Evolutionary conservation across 768 basidiomycete species (phyloP).

Genomic region (Boletus tomentosulus): DNA sequence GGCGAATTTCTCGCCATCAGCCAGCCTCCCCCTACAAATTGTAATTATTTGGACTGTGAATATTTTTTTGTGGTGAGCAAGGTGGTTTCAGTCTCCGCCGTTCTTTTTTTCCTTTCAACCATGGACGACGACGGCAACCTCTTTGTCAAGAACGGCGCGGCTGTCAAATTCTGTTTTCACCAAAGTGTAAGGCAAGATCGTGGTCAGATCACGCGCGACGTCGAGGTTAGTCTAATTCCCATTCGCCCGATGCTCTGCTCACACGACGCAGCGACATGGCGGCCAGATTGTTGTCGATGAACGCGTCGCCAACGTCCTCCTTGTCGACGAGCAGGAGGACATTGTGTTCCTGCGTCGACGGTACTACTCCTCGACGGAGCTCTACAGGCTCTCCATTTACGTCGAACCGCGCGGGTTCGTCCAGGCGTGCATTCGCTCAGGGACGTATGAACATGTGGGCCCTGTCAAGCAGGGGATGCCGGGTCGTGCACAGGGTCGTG

Average conservation of each 20-base stretch:
- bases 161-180: conserved; percentile 15
- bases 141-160: conserved; percentile 20
- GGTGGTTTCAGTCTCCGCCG: no score
- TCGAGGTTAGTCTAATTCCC: conserved; percentile 13
- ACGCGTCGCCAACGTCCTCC: conserved; percentile 19
- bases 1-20: no score
- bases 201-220: conserved; percentile 11
- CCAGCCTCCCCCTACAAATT: no score
- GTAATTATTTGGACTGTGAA: no score
- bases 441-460: conserved; percentile 14
- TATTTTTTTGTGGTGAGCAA: no score
- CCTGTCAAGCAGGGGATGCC: no score
- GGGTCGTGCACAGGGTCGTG: conserved; percentile 4
- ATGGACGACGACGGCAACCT: conserved; percentile 4
- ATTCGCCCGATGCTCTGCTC: background rate
- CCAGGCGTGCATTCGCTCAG: conserved; percentile 13
- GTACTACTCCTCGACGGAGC: conserved; percentile 22
- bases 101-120: background rate
- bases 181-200: conserved; percentile 10
- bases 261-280: no score
- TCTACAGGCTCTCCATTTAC: conserved; percentile 14
- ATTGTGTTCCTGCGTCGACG: conserved; percentile 19
- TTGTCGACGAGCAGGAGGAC: conserved; percentile 28
- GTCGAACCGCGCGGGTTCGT: conserved; percentile 28
- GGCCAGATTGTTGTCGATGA: no score